Evolutionary conservation across 2,329 filamentous ascomycete species (phyloP).

Genomic region (Fusarium phyllophilum): DNA sequence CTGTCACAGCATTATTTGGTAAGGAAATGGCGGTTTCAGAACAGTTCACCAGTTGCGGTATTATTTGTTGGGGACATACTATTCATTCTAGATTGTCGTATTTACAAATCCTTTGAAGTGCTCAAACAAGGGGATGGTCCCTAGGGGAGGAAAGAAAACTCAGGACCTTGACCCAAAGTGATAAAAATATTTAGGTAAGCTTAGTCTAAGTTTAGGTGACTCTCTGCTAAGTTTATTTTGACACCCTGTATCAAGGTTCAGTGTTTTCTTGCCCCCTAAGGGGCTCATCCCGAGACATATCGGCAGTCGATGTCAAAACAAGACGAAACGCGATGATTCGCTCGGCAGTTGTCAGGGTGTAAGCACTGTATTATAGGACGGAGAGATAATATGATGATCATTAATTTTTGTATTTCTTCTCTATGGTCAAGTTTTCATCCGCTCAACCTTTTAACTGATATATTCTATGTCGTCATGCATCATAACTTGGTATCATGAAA

Average conservation of each 20-base stretch:
- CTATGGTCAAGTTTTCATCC: background rate
- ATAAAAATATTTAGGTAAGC: too few relatives aligned
- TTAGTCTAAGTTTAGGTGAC: too few relatives aligned
- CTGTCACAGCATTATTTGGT: constrained; percentile 3
- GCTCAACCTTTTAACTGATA: background rate
- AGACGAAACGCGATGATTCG: background rate
- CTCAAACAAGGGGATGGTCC: background rate
- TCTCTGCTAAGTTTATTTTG: too few relatives aligned
- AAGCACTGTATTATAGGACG: background rate
- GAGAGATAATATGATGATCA: background rate
- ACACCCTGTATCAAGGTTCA: too few relatives aligned
- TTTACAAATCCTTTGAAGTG: background rate
- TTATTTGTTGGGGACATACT: background rate
- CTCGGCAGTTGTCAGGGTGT: background rate
- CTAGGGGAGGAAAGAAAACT: too few relatives aligned
- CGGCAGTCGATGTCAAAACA: background rate
- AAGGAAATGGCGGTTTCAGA: constrained; percentile 2
- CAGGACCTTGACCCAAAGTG: too few relatives aligned
- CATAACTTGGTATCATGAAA: constrained; percentile 36
- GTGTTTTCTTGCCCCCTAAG: too few relatives aligned
- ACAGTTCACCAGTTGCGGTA: background rate
- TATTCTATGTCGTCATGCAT: constrained; percentile 31
- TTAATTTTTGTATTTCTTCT: constrained; percentile 23
- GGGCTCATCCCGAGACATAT: background rate
- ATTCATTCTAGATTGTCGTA: constrained; percentile 21